Evolutionary conservation across 2,329 filamentous ascomycete species (phyloP), one percentile per base, ranked within the genome.

Genomic region (Xylaria sp.): DNA sequence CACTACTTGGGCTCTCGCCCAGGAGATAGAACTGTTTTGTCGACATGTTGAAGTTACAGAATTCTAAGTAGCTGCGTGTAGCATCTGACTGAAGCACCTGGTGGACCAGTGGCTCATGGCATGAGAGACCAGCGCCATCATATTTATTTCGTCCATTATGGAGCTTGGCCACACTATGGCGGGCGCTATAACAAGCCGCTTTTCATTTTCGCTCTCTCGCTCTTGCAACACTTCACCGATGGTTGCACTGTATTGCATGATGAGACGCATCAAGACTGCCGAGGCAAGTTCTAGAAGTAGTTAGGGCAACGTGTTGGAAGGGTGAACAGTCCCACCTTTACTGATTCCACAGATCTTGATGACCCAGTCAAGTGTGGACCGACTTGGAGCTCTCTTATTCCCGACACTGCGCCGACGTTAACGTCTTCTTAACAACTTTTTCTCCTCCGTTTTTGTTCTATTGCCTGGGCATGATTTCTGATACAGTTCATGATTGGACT

Each of bases 1-100:
- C 77, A 13, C 75, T 78, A 10, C 78, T 78, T 52, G 77, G 72
- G 67, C 79, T 76, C 61, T 85, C 81, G 18, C 83, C 83, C 60
- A 82, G 71, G 23, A 85, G 80, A 65, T 83, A 79, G 63, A 85
- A 85, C 50, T 76, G 74, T 74, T 81, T 80, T 50, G 77, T 76
- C 41, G 79, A 73, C 80, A 83, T 83, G 44, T 25, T 63, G 59
- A 60, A 39, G n/a, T 52, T 23, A 37, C 18, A 20, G 20, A 50
- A 31, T 57, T 28, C 48, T 12, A 13, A 48, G 46, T 20, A 48
- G n/a, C 25, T 37, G 2, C 28, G 39, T 31, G 54, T 23, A 58
- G 41, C 20, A 23, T n/a, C 39, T n/a, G 15, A 56, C 20, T 46
- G 31, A 15, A 25, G 13, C 54, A 50, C 58, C 23, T 48, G 31